Evolutionary conservation across 23 red algal genomes (phyloP).

Genomic region (Chondrus crispus): DNA sequence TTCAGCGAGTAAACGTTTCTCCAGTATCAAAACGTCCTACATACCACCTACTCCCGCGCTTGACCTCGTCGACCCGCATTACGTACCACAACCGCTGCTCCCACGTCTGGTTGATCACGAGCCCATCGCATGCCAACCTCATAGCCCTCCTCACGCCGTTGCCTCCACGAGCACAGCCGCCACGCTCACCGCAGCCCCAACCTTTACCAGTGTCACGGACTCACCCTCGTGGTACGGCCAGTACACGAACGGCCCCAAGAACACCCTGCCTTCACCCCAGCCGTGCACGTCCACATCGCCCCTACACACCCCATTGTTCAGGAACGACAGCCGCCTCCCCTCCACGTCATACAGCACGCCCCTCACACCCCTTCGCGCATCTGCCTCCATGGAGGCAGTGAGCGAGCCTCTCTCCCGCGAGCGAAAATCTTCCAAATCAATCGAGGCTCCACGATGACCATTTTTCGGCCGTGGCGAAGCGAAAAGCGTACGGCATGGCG

Average conservation of each 20-base stretch:
- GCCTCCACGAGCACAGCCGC: neutral
- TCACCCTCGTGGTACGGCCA: neutral
- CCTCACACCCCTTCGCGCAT: neutral
- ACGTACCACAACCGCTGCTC: neutral
- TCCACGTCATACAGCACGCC: neutral
- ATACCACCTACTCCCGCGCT: no score
- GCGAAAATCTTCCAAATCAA: neutral
- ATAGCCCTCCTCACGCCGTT: neutral
- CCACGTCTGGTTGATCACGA: neutral
- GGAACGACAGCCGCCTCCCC: neutral
- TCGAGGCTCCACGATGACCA: neutral
- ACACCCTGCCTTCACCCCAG: no score
- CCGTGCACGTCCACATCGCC: neutral
- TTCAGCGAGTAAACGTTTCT: no score
- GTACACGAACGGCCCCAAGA: neutral
- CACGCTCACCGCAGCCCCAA: neutral
- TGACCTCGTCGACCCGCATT: neutral
- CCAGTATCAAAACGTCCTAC: no score
- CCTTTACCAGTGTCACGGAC: neutral
- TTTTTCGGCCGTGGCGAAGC: neutral
- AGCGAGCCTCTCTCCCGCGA: neutral
- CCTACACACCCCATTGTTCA: neutral
- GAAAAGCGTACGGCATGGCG: neutral
- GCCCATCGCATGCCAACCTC: neutral
- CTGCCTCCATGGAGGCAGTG: neutral